phyloP scores from a whole-genome alignment of 495 filamentous ascomycete species.

The Jackrogersella minutella region DNA sequence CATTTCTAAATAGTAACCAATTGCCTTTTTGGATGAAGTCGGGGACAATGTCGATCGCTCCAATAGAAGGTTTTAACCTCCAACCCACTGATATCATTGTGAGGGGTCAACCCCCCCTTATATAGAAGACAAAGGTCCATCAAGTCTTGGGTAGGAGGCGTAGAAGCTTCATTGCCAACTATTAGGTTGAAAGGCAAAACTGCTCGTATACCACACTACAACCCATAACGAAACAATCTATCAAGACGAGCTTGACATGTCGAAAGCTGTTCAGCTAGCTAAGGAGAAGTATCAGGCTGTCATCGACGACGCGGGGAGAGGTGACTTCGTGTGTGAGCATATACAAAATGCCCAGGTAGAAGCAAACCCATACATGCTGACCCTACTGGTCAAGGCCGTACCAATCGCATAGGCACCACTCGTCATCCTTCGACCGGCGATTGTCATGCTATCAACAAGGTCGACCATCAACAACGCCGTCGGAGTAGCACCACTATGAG shows the following conservation, averaged over 20 bases:
- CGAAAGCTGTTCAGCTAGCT: constrained; percentile 35
- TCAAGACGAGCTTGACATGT: constrained; percentile 29
- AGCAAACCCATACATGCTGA: constrained; percentile 6
- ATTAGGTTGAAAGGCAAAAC: neutral
- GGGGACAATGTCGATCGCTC: constrained; percentile 22
- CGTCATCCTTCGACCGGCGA: constrained; percentile 42
- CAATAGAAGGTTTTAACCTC: constrained; percentile 22
- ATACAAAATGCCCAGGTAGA: neutral
- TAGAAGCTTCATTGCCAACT: neutral
- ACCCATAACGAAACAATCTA: neutral
- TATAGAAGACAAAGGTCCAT: constrained; percentile 13
- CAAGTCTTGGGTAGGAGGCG: neutral
- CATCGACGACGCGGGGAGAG: constrained; percentile 43
- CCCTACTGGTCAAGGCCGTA: constrained; percentile 34
- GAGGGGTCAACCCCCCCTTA: constrained; percentile 33
- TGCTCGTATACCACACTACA: neutral
- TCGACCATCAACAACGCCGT: constrained; percentile 43
- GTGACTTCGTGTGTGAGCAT: constrained; percentile 43
- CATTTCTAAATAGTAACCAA: constrained; percentile 25
- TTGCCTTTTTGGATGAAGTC: constrained; percentile 18
- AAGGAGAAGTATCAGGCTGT: constrained; percentile 47
- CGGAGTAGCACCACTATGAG: constrained; percentile 39
- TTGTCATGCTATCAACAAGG: constrained; percentile 37
- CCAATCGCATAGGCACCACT: constrained; percentile 39
- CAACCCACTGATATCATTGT: constrained; percentile 35